Evolutionary conservation across 225 moss, liverwort and hornwort genomes (phyloP).

Genomic region (Thuidium tamariscinum): DNA sequence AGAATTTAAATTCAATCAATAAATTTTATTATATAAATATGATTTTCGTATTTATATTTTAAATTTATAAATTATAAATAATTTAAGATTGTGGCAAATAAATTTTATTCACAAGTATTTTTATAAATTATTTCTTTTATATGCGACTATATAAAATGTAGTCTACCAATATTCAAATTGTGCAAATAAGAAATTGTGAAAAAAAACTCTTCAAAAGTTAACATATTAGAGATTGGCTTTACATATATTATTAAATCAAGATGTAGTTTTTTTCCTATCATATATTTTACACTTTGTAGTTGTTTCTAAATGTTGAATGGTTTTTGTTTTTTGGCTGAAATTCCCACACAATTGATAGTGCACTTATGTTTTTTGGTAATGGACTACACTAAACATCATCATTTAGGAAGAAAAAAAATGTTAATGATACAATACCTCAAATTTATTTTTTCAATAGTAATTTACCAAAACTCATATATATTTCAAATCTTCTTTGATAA

Average conservation of each 20-base stretch:
- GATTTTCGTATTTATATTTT: no score
- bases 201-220: no score
- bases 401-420: not conserved
- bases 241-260: not conserved
- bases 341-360: not conserved
- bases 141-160: not conserved
- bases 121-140: not conserved
- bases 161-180: not conserved
- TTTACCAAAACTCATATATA: not conserved
- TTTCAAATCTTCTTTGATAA: not conserved
- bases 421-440: no score
- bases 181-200: not conserved
- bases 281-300: no score
- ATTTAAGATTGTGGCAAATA: rapidly evolving
- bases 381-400: no score
- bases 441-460: not conserved
- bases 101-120: not conserved
- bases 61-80: not conserved
- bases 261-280: no score
- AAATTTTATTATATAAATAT: not conserved
- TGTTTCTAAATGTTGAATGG: rapidly evolving
- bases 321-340: not conserved
- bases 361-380: no score
- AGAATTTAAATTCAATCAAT: no score
- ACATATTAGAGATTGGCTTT: not conserved